A percentile compares a stretch with the other conserved stretches of the same genome.
These are phyloP conservation scores for Botryosphaeria agaves DNA, from an alignment of 2,329 filamentous ascomycete genomes.

Conservation along the genomic window DNA sequence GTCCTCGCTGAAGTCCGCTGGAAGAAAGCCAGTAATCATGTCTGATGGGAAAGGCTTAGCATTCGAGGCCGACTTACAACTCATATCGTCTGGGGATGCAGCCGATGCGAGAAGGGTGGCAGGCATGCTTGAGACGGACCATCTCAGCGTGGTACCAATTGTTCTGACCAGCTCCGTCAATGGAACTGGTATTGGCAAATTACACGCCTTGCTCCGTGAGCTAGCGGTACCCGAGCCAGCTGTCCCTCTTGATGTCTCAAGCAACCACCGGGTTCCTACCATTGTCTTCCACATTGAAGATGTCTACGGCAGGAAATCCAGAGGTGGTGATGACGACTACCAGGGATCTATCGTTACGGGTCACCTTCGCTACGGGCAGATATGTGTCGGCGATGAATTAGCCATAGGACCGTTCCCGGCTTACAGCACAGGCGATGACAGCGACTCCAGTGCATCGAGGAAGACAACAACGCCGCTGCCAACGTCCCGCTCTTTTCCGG, in stretches of 20 bases:
- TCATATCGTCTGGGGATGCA: slow-evolving; percentile 38
- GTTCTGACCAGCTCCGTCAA: slow-evolving; percentile 75
- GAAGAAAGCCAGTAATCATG: slow-evolving; percentile 58
- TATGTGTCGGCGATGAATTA: slow-evolving; percentile 64
- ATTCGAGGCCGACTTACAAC: slow-evolving; percentile 32
- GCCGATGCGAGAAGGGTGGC: slow-evolving; percentile 40
- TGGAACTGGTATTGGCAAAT: slow-evolving; percentile 60
- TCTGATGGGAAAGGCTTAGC: slow-evolving; percentile 12
- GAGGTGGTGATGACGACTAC: slow-evolving; percentile 7
- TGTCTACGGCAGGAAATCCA: slow-evolving; percentile 48
- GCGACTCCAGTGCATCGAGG: slow-evolving; percentile 16
- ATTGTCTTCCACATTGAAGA: slow-evolving; percentile 83
- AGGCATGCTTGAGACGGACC: slow-evolving; percentile 30
- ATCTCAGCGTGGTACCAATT: slow-evolving; percentile 51
- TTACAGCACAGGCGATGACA: slow-evolving; percentile 11
- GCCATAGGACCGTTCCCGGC: slow-evolving; percentile 52
- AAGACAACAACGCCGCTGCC: slow-evolving; percentile 13
- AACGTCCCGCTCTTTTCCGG: slow-evolving; percentile 29
- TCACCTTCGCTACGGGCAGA: slow-evolving; percentile 58
- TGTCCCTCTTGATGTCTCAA: slow-evolving; percentile 10
- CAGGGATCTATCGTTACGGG: slow-evolving; percentile 56
- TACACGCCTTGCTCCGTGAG: slow-evolving; percentile 65
- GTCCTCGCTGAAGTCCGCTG: slow-evolving; percentile 57
- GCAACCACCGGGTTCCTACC: slow-evolving; percentile 19
- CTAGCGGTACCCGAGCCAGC: slow-evolving; percentile 48